Conservation (phyloP, 768 basidiomycete genomes). For the Hydnomerulius pinastri region DNA sequence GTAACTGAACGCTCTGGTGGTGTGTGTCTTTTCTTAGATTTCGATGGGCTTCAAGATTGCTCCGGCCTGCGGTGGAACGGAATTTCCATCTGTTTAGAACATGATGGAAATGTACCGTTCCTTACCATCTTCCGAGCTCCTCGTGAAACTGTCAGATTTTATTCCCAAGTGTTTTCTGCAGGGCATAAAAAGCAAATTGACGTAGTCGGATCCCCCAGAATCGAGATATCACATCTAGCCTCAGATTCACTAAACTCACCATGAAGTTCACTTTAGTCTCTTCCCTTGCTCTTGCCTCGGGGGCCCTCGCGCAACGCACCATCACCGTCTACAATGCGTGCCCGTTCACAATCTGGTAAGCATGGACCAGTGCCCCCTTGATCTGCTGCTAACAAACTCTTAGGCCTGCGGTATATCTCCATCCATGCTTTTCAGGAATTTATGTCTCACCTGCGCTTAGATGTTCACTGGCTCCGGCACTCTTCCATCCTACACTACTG, state of each 20-base stretch:
- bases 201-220: neutral
- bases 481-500: constrained; percentile 43
- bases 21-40: neutral
- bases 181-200: constrained; percentile 18
- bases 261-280: constrained; percentile 28
- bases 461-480: constrained; percentile 62
- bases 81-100: neutral
- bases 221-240: neutral
- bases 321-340: constrained; percentile 64
- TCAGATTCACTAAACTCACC: neutral
- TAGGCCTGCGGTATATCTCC: constrained; percentile 46
- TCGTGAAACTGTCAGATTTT: constrained; percentile 1
- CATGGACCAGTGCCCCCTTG: neutral
- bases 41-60: neutral
- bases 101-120: neutral
- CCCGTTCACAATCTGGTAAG: constrained; percentile 69
- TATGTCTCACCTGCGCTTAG: constrained; percentile 25
- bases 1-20: neutral
- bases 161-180: neutral
- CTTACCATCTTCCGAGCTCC: neutral
- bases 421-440: neutral
- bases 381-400: neutral
- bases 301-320: constrained; percentile 49
- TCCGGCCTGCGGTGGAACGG: neutral
- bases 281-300: constrained; percentile 32